phyloP scores from a whole-genome alignment of 2,329 filamentous ascomycete genomes.

The Lachnellula arida region DNA sequence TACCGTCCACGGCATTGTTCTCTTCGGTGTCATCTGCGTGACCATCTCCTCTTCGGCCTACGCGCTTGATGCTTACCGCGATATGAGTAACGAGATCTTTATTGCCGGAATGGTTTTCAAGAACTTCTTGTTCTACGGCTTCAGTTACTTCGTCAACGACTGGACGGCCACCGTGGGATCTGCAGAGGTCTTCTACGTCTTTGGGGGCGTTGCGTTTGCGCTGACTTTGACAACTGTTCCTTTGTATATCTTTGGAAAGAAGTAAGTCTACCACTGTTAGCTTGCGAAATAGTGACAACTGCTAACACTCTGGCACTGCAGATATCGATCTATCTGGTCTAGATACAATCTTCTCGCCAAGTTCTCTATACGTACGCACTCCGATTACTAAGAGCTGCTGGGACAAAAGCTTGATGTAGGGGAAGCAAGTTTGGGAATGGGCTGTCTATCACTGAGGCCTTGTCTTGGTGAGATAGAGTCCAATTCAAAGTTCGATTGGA shows the following conservation, averaged over 20 bases:
- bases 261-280: background rate
- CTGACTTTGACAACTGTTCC: slow-evolving; percentile 5
- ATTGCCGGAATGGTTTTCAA: slow-evolving; percentile 40
- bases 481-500: too few species aligned
- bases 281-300: too few species aligned
- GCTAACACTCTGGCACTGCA: background rate
- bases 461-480: too few species aligned
- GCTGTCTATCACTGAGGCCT: too few species aligned
- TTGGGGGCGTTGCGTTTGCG: slow-evolving; percentile 26
- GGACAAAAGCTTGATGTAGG: too few species aligned
- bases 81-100: slow-evolving; percentile 40
- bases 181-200: slow-evolving; percentile 33
- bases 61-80: slow-evolving; percentile 37
- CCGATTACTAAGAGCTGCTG: slow-evolving; percentile 4
- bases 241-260: slow-evolving; percentile 16
- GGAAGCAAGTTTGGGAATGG: too few species aligned
- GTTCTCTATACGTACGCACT: slow-evolving; percentile 15
- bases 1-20: slow-evolving; percentile 28
- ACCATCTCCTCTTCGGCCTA: slow-evolving; percentile 34
- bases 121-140: slow-evolving; percentile 40
- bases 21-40: slow-evolving; percentile 27
- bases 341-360: slow-evolving; percentile 15
- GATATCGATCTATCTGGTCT: slow-evolving; percentile 13
- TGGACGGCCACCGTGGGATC: slow-evolving; percentile 35
- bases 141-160: slow-evolving; percentile 39